These are phyloP conservation scores for Globisporangium nunn DNA, from an alignment of 352 stramenopile species.

Conservation along the genomic window DNA sequence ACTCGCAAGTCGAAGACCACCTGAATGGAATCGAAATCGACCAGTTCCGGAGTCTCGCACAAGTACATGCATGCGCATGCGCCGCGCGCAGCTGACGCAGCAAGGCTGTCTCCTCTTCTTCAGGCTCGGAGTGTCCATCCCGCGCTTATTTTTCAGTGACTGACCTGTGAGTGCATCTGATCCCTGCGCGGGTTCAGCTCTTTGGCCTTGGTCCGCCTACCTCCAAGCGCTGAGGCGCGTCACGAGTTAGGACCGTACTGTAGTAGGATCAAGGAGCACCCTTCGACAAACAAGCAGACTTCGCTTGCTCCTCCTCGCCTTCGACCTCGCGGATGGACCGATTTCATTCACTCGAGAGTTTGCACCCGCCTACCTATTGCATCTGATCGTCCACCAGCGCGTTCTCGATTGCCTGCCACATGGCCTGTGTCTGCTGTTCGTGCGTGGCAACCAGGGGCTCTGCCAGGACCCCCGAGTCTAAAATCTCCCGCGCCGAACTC, in stretches of 20 bases:
- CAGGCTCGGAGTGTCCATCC: too few species aligned
- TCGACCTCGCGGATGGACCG: too few species aligned
- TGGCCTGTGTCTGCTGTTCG: conserved; percentile 2
- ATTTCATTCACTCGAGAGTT: not conserved
- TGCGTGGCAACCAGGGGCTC: conserved; percentile 5
- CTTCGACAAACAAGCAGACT: not conserved
- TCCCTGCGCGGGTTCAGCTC: not conserved
- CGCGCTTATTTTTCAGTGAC: not conserved
- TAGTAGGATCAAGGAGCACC: not conserved
- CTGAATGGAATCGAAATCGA: too few species aligned
- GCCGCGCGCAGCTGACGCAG: not conserved
- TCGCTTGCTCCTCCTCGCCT: too few species aligned
- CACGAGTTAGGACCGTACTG: not conserved
- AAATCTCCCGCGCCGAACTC: not conserved
- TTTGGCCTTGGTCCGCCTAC: not conserved
- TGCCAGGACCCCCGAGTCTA: not conserved
- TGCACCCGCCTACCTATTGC: not conserved
- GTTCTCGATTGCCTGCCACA: conserved; percentile 8
- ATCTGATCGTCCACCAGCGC: conserved; percentile 4
- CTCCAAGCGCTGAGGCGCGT: not conserved
- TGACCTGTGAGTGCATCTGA: not conserved
- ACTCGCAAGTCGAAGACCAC: too few species aligned
- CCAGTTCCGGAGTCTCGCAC: too few species aligned
- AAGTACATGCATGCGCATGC: not conserved
- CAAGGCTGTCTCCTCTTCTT: too few species aligned